A percentile compares a stretch with the other conserved stretches of the same genome.
Conservation (phyloP, 2,329 filamentous ascomycete genomes). For the Calonectria henricotiae region DNA sequence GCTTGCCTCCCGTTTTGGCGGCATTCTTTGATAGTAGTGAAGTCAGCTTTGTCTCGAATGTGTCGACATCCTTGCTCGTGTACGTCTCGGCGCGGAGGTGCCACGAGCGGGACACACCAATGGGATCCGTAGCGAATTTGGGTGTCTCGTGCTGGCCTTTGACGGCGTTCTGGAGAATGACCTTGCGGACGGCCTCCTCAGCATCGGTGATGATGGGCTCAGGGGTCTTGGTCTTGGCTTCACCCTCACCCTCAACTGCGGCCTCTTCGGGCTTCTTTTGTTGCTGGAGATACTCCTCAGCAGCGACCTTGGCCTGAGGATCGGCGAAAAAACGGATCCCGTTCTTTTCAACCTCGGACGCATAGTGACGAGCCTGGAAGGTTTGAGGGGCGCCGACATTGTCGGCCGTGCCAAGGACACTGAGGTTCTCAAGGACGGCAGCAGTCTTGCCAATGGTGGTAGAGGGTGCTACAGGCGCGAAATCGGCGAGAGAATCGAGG, state of each 20-base stretch:
- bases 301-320: constrained; percentile 50
- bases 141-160: constrained; percentile 59
- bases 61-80: constrained; percentile 54
- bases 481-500: constrained; percentile 53
- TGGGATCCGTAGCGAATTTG: constrained; percentile 55
- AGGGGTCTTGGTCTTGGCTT: constrained; percentile 35
- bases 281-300: constrained; percentile 55
- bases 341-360: constrained; percentile 53
- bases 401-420: constrained; percentile 57
- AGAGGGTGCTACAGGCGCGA: constrained; percentile 54
- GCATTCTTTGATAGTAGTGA: constrained; percentile 53
- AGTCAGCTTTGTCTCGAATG: constrained; percentile 61
- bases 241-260: constrained; percentile 40
- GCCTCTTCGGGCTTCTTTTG: constrained; percentile 47
- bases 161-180: constrained; percentile 56
- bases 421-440: constrained; percentile 58
- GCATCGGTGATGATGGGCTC: constrained; percentile 54
- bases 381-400: constrained; percentile 54
- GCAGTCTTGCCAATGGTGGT: constrained; percentile 53
- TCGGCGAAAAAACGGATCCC: constrained; percentile 52
- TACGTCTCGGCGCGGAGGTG: constrained; percentile 61
- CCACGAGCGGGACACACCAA: constrained; percentile 57
- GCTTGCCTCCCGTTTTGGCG: constrained; percentile 41
- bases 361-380: constrained; percentile 55
- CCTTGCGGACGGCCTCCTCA: constrained; percentile 56